Base-by-base conservation (phyloP, 2,329 filamentous ascomycete species). In the Ceratocystiopsis brevicomis region DNA sequence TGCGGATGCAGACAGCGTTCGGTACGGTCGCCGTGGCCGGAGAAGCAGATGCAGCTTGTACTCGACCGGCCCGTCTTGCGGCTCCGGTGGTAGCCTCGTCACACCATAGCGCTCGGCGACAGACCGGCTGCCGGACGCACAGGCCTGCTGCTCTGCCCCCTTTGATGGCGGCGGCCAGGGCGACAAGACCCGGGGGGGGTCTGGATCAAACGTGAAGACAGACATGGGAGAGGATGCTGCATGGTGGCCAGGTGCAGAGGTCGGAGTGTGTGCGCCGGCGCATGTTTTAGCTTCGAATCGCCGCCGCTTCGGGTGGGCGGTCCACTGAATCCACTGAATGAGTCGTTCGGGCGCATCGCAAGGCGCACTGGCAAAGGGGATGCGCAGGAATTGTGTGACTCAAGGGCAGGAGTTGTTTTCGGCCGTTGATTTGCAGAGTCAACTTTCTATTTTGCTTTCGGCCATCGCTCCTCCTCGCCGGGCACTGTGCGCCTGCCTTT, bases 31-130 rank as follows among this genome's bases (percentile, higher is more conserved):
- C 45, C 88, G 72, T 15, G 81, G 78, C 34, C 86, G 76, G 42
- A 95, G 64, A 8, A 96, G 69, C 6, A 98, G 66, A 61, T 96
- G 90, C 38, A 98, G 64, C 59, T 98, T 98, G 63, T 98, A 98
- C 61, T 98, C 90, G 0, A 84, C 92, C 16, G 90, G 86, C 0
- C 90, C 90, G 49, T 92, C 80, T 56, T 96, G 87, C 6, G 88
- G 88, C 58, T 98, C 90, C 13, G 88, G 79, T 49, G 87, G 79
- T 15, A 98, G 64, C 54, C 79, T 84, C 38, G 77, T 80, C 39
- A 90, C 73, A 1, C 70, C 73, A 56, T 75, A 78, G 25, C 25
- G 25, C 25, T 30, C 44, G 79, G 71, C 5, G 68, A 68, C 13
- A 73, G 61, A 30, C 9, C 67, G 52, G n/a, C 62, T 64, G 6